Evolutionary conservation across 768 basidiomycete genomes (phyloP), one percentile per base, ranked within the genome.

Genomic region (Auricularia heimuer): DNA sequence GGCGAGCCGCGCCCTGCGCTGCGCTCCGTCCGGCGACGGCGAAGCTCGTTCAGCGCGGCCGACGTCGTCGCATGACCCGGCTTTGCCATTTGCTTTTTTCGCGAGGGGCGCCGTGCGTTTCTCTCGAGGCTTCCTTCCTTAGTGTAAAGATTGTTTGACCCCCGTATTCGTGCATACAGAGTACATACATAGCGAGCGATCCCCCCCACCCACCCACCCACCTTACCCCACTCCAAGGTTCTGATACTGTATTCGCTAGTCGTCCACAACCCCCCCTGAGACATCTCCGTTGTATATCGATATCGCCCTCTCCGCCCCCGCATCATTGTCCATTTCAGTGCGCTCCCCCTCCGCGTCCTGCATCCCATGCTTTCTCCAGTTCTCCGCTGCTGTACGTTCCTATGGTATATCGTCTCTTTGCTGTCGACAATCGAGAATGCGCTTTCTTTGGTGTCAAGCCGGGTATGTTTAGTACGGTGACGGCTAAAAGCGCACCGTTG

Each of bases 11-110:
- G 90, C 45, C 92, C 92, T 7, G 85, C 86, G 1, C 76, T 92
- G 67, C 81, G 92, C 63, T 87, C 79, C 54, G 83, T 91, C 62
- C 81, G 90, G 68, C 82, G 90, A 67, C 78, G 92, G 71, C 80
- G 92, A 66, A 93, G 92, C 72, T 94, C 92, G 70, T 94, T 94
- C 75, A 93, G 92, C 72, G 81, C 87, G 64, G 91, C 89, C 3
- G 92, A 94, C 73, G 87, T 93, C 24, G 84, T 92, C 66, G 90
- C 89, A 70, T 93, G 62, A 51, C 21, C 11, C 21, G 1, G 10
- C 11, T 18, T 29, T 29, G 29, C 29, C 29, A 1, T 29, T 29
- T 29, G 24, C 24, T 29, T 29, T 29, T 29, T 3, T 29, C 29
- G 29, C 29, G 29, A 29, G 29, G 29, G 29, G 29, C 29, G 29